These are phyloP conservation scores for Coniochaeta pulveracea DNA, from an alignment of 2,329 filamentous ascomycete genomes.

Conservation along the genomic window DNA sequence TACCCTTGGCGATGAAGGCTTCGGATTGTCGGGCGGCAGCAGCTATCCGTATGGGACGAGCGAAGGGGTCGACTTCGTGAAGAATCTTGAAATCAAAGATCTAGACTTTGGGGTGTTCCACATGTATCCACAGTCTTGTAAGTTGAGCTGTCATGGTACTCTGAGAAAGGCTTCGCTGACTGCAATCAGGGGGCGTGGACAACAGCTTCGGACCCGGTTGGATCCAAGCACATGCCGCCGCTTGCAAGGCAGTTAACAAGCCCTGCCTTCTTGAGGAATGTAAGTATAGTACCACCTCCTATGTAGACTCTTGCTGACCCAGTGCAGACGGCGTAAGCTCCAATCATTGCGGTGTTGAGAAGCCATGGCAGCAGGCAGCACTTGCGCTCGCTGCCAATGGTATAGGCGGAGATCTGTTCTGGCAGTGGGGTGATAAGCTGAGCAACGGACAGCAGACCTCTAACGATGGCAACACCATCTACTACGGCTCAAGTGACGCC, in stretches of 20 bases:
- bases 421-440: slow-evolving; percentile 27
- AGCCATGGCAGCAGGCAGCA: slow-evolving; percentile 20
- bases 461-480: slow-evolving; percentile 34
- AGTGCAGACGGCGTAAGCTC: slow-evolving; percentile 12
- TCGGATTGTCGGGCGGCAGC: slow-evolving; percentile 14
- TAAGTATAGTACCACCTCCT: slow-evolving; percentile 13
- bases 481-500: slow-evolving; percentile 27
- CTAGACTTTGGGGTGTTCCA: slow-evolving; percentile 35
- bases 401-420: slow-evolving; percentile 25
- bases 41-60: slow-evolving; percentile 13
- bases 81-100: slow-evolving; percentile 23
- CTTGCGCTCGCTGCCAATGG: slow-evolving; percentile 15
- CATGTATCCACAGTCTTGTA: slow-evolving; percentile 24
- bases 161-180: no score
- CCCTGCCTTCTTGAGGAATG: slow-evolving; percentile 29
- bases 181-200: slow-evolving; percentile 16
- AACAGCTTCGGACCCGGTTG: slow-evolving; percentile 23
- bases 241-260: slow-evolving; percentile 25
- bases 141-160: slow-evolving; percentile 5
- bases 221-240: slow-evolving; percentile 24
- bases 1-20: slow-evolving; percentile 45
- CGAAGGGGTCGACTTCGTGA: slow-evolving; percentile 16
- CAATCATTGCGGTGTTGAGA: slow-evolving; percentile 15
- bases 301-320: neutral
- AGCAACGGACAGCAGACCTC: slow-evolving; percentile 28